Base-by-base conservation (phyloP, 148 eudicot species). In the Heliosperma pusillum region DNA sequence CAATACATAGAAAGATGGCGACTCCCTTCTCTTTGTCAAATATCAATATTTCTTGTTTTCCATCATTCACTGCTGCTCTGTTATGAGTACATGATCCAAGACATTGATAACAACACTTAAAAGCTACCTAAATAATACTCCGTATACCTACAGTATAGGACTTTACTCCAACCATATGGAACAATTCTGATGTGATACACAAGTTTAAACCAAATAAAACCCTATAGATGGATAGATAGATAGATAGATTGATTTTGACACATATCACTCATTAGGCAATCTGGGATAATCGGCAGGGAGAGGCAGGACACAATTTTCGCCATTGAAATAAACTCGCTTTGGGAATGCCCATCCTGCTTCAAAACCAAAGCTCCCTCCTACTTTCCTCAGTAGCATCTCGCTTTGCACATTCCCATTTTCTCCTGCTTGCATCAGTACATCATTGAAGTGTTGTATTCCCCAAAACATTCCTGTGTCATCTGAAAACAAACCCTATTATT, bases 261-360 rank as follows among this genome's bases (percentile, higher is more conserved):
- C 53, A 47, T 47, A 4, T 50, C 58, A 57, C 83, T 82, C 85
- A 6, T 80, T 94, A 29, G 98, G 98, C 20, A 94, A 87, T 56
- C 83, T 84, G 0, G 97, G 97, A 62, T 84, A 94, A 17, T 90
- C 82, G 74, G 79, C 77, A 4, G 98, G 97, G 19, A 82, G 84
- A 16, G 98, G 97, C 96, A 92, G 85, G 0, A 91, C 98, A 83
- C 98, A 94, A 26, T 89, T 88, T 7, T 94, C 86, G 0, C 98
- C 98, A 63, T 92, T 89, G 81, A 91, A 94, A 22, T 88, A 85
- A 33, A 94, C 82, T 76, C 85, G 90, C 70, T 92, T 85, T 0
- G 98, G 98, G 80, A 94, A 94, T 16, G 85, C 86, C 98, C 98
- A 94, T 20, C 98, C 98, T 3, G 86, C 86, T 13, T 74, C 80